Percentiles rank a stretch among this genome's conserved stretches.
Evolutionary conservation across 805 yeast genomes (phyloP).

Genomic region (Teunomyces stri): DNA sequence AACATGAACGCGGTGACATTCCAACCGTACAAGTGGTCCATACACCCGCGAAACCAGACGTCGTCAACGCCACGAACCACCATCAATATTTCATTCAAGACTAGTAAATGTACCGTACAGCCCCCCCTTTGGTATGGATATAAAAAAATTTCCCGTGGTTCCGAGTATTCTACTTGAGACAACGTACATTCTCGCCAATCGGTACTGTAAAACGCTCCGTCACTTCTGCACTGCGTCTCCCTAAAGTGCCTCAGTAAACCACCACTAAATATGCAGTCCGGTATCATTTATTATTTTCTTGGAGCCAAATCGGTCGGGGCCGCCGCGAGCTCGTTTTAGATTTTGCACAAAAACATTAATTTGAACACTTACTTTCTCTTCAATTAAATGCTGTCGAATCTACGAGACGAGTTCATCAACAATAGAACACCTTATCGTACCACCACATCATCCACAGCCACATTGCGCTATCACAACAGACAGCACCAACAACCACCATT

Average conservation of each 20-base stretch:
- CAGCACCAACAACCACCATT: background rate
- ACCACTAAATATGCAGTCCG: background rate
- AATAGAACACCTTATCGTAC: background rate
- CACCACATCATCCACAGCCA: too few species aligned
- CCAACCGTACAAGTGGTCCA: too few species aligned
- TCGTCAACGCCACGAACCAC: too few species aligned
- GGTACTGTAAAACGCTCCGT: background rate
- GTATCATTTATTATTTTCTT: background rate
- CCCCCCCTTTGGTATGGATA: too few species aligned
- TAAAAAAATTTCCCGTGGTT: background rate
- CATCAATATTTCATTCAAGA: too few species aligned
- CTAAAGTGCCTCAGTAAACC: background rate
- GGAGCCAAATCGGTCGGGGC: too few species aligned
- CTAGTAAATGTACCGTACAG: too few species aligned
- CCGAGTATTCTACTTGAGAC: background rate
- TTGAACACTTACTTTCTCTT: too few species aligned
- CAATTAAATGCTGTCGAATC: background rate
- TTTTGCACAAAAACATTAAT: too few species aligned
- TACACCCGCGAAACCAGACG: too few species aligned
- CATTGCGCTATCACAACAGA: background rate
- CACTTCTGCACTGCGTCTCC: background rate
- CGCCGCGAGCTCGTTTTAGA: too few species aligned
- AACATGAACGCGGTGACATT: too few species aligned
- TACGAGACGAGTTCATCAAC: background rate
- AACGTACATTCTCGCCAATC: background rate